Evolutionary conservation across 2,329 filamentous ascomycete genomes (phyloP), one percentile per base, ranked within the genome.

Genomic region (Colletotrichum salicis): DNA sequence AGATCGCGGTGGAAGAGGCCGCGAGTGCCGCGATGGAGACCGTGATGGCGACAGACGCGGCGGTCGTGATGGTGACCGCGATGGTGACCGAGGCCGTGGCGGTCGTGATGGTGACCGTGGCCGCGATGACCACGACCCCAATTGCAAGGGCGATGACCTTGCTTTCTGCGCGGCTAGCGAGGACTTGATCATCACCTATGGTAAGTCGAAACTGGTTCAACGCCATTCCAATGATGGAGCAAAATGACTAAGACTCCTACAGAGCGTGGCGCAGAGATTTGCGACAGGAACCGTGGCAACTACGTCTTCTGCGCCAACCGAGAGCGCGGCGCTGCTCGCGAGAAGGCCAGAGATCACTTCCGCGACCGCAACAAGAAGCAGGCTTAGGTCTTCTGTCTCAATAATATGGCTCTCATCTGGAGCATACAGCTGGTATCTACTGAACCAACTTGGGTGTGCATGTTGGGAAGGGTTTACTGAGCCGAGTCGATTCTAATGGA

Each of bases 301-400:
- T 71, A 71, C 4, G 70, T 71, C 45, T 71, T 71, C 55, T 71
- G 70, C 29, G 70, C 70, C 59, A 33, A 29, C 29, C 45, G 54
- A 7, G 65, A 71, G 55, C 70, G 58, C 19, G 70, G 65, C 24
- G 31, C 52, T 24, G 70, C 70, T 33, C 52, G 59, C 4, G 70
- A 71, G 5, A 71, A 71, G 65, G 70, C 70, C 5, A 56, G 55
- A 51, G 59, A 69, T 11, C 70, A 71, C 55, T 71, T 71, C 65
- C 59, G 48, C 19, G 51, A 67, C 13, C 45, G 67, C 15, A 27
- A 48, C 58, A 37, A 58, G 56, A 15, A 45, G n/a, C 37, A 41
- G 33, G 45, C 19, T 12, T 54, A 63, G n/a, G 13, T 22, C n/a
- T 15, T 29, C 4, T 1, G 5, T 4, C 10, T 7, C 13, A 37